phyloP scores from a whole-genome alignment of 2,329 filamentous ascomycete species.

The Samsoniella hepiali region DNA sequence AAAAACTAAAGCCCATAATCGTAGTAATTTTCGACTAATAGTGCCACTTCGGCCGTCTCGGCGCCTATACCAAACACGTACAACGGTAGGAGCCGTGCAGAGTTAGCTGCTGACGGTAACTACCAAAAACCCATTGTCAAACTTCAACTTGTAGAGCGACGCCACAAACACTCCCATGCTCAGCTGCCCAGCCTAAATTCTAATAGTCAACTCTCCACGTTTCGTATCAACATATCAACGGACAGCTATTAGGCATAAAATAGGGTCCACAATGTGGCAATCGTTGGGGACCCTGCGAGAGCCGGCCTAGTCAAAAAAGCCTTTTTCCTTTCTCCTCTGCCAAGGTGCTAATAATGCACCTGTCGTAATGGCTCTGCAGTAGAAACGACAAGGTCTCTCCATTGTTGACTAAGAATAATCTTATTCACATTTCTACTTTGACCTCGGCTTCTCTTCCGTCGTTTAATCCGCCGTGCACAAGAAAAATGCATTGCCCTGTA shows the following conservation, averaged over 20 bases:
- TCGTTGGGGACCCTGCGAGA: background rate
- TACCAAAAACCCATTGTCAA: background rate
- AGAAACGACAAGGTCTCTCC: background rate
- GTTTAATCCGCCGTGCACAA: background rate
- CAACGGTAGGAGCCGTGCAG: background rate
- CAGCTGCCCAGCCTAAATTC: background rate
- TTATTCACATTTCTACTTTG: background rate
- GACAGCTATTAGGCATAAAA: slow-evolving; percentile 3
- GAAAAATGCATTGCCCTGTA: background rate
- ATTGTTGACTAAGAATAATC: slow-evolving; percentile 7
- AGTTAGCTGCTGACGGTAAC: background rate
- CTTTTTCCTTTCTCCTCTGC: background rate
- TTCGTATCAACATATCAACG: background rate
- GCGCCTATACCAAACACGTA: background rate
- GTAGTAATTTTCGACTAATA: slow-evolving; percentile 12
- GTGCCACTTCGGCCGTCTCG: background rate
- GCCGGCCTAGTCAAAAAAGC: background rate
- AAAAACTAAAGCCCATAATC: background rate
- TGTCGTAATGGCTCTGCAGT: background rate
- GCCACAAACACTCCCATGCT: background rate
- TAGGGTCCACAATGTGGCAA: background rate
- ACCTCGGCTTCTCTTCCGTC: background rate
- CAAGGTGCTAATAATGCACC: slow-evolving; percentile 12
- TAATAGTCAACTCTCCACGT: background rate
- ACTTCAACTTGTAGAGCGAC: background rate